Conservation (phyloP, 768 basidiomycete genomes). For the Suillus sp. region DNA sequence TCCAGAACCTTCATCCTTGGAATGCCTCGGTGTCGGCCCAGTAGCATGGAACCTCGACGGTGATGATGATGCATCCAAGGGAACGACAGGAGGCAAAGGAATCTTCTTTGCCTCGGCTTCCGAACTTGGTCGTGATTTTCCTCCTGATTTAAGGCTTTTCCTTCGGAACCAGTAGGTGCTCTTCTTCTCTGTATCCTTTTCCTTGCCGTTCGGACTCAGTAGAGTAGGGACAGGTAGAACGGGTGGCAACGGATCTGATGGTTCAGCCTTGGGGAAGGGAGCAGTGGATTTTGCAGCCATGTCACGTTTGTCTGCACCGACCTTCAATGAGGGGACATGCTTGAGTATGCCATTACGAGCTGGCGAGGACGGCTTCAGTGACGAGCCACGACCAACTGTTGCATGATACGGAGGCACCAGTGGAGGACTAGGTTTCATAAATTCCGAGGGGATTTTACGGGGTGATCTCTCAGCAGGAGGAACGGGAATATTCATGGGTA, state of each 20-base stretch:
- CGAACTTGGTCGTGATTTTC: conserved; percentile 26
- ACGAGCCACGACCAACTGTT: conserved; percentile 17
- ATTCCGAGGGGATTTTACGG: conserved; percentile 24
- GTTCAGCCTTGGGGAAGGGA: conserved; percentile 23
- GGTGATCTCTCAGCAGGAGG: conserved; percentile 23
- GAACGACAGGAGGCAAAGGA: conserved; percentile 18
- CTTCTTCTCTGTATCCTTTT: conserved; percentile 47
- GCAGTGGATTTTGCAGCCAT: conserved; percentile 19
- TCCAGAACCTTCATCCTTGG: conserved; percentile 25
- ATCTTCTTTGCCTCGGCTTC: conserved; percentile 22
- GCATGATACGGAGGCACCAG: conserved; percentile 10
- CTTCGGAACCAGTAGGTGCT: conserved; percentile 34
- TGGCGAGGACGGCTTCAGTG: conserved; percentile 25
- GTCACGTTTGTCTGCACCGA: conserved; percentile 24
- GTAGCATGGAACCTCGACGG: conserved; percentile 27
- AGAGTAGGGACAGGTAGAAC: conserved; percentile 36
- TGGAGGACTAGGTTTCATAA: conserved; percentile 22
- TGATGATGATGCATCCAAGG: conserved; percentile 17
- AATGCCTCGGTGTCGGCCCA: conserved; percentile 26
- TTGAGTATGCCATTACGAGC: conserved; percentile 26
- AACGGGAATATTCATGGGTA: conserved; percentile 21
- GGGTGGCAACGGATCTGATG: conserved; percentile 25
- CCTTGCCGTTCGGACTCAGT: conserved; percentile 22
- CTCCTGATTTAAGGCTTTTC: conserved; percentile 23
- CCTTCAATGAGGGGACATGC: conserved; percentile 26